Base-by-base conservation (phyloP, 768 basidiomycete species). In the Suillus brevipes region DNA sequence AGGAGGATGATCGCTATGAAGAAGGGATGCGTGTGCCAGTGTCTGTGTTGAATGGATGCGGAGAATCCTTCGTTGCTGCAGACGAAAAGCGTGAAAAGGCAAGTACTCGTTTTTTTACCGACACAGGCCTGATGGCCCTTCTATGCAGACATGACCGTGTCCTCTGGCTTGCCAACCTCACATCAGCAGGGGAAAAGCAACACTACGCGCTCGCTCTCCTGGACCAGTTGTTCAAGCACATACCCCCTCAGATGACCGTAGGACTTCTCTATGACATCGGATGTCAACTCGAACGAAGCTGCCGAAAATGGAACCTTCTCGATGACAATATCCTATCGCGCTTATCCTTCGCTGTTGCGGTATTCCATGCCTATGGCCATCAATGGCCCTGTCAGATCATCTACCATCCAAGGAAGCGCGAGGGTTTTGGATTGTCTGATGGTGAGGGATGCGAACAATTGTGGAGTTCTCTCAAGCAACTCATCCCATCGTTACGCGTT, bases 361-460 rank as follows among this genome's bases (percentile, higher is more conserved):
- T 72, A 1, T 77, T 80, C 74, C 78, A 80, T 66, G 77, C 76
- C 0, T 78, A 74, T 62, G 75, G 73, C 0, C 78, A 79, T 50
- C 68, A 77, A 53, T 78, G 78, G 76, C 60, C 71, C 4, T 78
- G 78, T 59, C 78, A 78, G 45, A 58, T 82, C 1, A 45, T 73
- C 0, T 80, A 78, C 57, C 77, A 78, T 49, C 79, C 75, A 2
- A 68, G 76, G 10, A 60, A 78, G 31, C 38, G 65, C 9, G 13
- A 45, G 10, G 77, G 77, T 13, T 61, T 78, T 43, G 78, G 80
- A 0, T 56, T 80, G 4, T 71, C 74, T 0, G 77, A 81, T 64
- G 74, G 76, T 9, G 79, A 81, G 62, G 77, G 77, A 1, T 67
- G 73, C 1, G 78, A 81, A 60, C 55, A 73, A 73, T 0, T 82